Base-by-base conservation (phyloP, 108 stramenopile species). In the Hondaea fermentalgiana region DNA sequence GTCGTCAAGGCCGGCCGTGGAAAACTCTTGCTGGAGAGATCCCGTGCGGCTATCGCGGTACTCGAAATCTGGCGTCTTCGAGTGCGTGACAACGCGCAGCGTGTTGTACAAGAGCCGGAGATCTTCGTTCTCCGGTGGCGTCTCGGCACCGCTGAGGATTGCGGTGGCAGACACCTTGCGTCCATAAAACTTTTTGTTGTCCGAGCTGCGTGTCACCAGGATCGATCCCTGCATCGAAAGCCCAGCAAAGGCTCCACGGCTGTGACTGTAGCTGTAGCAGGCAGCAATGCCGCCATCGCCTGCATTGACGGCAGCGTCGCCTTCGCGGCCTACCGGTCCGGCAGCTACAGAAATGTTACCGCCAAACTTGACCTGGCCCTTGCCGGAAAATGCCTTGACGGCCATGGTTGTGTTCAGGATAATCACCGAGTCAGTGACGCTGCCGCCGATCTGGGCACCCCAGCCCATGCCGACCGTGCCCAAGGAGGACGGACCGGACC, bases 161-260 rank as follows among this genome's bases (percentile, higher is more conserved):
- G 91, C 90, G 53, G 87, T 89, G 19, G 89, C 88, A n/a, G 89
- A 72, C 8, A 93, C 60, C 23, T 92, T 49, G 25, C 93, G 88
- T 6, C 98, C 98, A 89, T 99, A 99, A 92, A 99, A 99, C 76
- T 94, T 96, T 92, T 96, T 95, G 91, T 98, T 99, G 60, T 98
- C 96, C 47, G 97, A 91, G 57, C 97, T 90, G 19, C 98, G 92
- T 5, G 96, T 49, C 47, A 94, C 88, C 71, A 98, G 93, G 23
- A 97, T 89, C 23, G 96, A 93, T 4, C 97, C 98, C 91, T 97
- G 97, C 72, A 99, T 87, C 16, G 97, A 96, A 43, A 97, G 91
- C 3, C 98, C 98, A 0, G 96, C 97, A 89, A 98, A 99, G 25
- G 98, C 87, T 17, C 98, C 98, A 88, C 97, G 96, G 64, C 94